phyloP scores from a whole-genome alignment of 2,329 filamentous ascomycete genomes.

The Fusarium nanum region DNA sequence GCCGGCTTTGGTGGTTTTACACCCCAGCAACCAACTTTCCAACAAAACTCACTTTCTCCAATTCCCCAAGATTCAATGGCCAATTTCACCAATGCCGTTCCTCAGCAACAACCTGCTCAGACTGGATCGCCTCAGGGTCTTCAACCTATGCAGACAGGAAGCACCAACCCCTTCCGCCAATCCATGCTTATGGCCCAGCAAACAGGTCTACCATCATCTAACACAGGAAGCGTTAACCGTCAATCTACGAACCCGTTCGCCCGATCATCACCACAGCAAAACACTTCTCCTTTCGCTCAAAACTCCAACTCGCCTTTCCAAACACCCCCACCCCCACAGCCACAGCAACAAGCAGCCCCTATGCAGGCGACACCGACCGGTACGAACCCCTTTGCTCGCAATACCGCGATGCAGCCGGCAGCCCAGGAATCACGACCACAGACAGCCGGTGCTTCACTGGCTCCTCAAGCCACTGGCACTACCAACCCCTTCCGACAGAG shows the following conservation, averaged over 20 bases:
- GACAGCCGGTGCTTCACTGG: slow-evolving; percentile 63
- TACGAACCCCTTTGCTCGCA: slow-evolving; percentile 69
- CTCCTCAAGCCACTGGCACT: slow-evolving; percentile 83
- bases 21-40: slow-evolving; percentile 67
- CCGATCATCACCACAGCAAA: slow-evolving; percentile 67
- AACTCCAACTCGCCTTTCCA: slow-evolving; percentile 58
- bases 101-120: slow-evolving; percentile 39
- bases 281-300: slow-evolving; percentile 51
- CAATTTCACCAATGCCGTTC: slow-evolving; percentile 50
- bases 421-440: slow-evolving; percentile 58
- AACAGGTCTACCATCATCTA: slow-evolving; percentile 62
- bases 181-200: slow-evolving; percentile 79
- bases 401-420: slow-evolving; percentile 49
- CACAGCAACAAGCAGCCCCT: slow-evolving; percentile 49
- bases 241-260: slow-evolving; percentile 91
- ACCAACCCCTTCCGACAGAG: slow-evolving; percentile 97
- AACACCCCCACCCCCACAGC: slow-evolving; percentile 52
- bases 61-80: slow-evolving; percentile 67
- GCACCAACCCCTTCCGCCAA: slow-evolving; percentile 92
- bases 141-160: slow-evolving; percentile 52
- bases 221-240: slow-evolving; percentile 60
- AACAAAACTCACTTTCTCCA: slow-evolving; percentile 63
- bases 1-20: slow-evolving; percentile 88
- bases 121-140: slow-evolving; percentile 40
- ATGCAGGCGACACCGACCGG: slow-evolving; percentile 64